These are phyloP conservation scores for Cichorium intybus DNA, from an alignment of 140 eudicot genomes.

Conservation along the genomic window DNA sequence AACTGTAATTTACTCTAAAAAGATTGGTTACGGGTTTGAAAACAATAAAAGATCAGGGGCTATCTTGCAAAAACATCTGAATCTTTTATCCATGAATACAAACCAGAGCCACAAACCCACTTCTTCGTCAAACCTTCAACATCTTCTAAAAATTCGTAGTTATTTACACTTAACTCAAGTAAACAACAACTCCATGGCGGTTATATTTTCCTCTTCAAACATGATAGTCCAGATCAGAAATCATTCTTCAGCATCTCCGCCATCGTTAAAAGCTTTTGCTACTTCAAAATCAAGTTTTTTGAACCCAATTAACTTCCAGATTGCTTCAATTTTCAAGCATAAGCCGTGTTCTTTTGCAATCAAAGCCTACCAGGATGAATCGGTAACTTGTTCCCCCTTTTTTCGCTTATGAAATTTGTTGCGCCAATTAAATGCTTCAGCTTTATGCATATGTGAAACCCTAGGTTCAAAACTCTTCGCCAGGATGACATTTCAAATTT, in stretches of 20 bases:
- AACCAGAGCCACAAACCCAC: conserved; percentile 11
- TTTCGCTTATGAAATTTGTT: not conserved
- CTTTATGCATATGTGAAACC: not conserved
- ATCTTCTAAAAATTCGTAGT: not conserved
- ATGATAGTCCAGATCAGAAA: conserved; percentile 20
- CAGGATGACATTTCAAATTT: too few species aligned
- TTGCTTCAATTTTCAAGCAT: conserved; percentile 13
- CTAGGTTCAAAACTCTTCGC: too few species aligned
- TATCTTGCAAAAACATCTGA: not conserved
- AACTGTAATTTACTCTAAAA: too few species aligned
- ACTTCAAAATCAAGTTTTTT: conserved; percentile 19
- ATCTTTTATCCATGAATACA: conserved; percentile 16
- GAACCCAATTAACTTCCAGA: conserved; percentile 22
- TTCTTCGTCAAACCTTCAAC: not conserved
- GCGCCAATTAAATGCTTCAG: not conserved
- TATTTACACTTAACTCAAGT: not conserved
- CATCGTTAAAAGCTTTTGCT: conserved; percentile 12
- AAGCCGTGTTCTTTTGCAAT: conserved; percentile 10
- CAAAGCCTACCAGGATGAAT: conserved; percentile 17
- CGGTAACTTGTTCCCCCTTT: conserved; percentile 4
- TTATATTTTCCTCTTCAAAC: conserved; percentile 24
- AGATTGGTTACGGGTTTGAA: not conserved
- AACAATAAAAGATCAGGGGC: not conserved
- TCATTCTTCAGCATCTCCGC: conserved; percentile 3
- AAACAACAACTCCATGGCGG: conserved; percentile 19